Evolutionary conservation across 2,329 filamentous ascomycete species (phyloP), one percentile per base, ranked within the genome.

Genomic region (Metarhizium album): DNA sequence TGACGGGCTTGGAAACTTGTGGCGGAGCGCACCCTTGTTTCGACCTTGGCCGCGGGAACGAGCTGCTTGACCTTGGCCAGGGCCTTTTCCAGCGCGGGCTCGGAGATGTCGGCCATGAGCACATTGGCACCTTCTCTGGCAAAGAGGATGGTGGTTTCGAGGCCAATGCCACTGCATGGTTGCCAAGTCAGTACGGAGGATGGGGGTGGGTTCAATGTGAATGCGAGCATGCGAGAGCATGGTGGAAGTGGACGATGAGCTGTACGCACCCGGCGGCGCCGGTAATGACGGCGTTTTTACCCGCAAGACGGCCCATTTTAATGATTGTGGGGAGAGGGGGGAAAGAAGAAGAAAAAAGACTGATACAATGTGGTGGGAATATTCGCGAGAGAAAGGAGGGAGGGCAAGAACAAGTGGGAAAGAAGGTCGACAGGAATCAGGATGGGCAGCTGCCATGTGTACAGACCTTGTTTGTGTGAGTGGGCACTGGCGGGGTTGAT

Each of bases 91-190:
- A 95, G 80, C 1, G 87, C 87, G 4, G 83, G 80, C 43, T 75
- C 79, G 4, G 88, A 91, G 59, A 95, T 88, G 64, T 96, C 90
- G 54, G 86, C 80, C 80, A 96, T 83, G 57, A 95, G 73, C 51
- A 96, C 82, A 55, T 80, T 85, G 62, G 89, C 90, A 55, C 90
- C 90, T 73, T 96, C 90, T 57, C 86, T 86, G 53, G 84, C 85
- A 64, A 96, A 95, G 53, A 95, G 85, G 59, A 96, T 90, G 51
- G 80, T 80, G 2, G 90, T 95, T 73, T 96, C 90, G 46, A 96
- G 85, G 58, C 90, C 90, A 63, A 96, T 96, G 63, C 90, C 90
- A 63, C 90, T 90, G 62, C 22, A 18, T 7, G 37, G 7, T 11
- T n/a, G 18, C 16, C 42, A 31, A 9, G 27, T 46, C 16, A 31